Evolutionary conservation across 805 yeast species (phyloP).

Genomic region (Saccharomyces eubayanus): DNA sequence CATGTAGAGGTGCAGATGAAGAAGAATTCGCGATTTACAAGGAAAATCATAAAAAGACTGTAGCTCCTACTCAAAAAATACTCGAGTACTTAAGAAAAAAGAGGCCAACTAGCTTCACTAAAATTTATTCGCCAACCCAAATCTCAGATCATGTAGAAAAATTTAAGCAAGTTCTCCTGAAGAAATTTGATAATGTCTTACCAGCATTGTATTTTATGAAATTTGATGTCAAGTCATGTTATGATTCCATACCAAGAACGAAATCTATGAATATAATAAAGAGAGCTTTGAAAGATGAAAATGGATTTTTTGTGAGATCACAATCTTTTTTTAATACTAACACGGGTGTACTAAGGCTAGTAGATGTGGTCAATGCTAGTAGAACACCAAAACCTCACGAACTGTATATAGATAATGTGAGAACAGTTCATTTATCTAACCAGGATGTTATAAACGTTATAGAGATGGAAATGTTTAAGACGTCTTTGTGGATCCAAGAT

Average conservation of each 20-base stretch:
- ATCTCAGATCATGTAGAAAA: constrained; percentile 33
- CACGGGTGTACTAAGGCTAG: constrained; percentile 7
- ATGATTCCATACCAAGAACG: constrained; percentile 56
- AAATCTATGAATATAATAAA: constrained; percentile 33
- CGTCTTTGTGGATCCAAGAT: constrained; percentile 37
- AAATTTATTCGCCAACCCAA: constrained; percentile 38
- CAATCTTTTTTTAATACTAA: constrained; percentile 16
- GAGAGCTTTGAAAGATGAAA: constrained; percentile 9
- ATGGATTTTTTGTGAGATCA: constrained; percentile 26
- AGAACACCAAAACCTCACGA: constrained; percentile 7
- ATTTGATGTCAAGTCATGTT: constrained; percentile 72
- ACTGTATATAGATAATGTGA: constrained; percentile 28
- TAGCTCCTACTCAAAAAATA: constrained; percentile 39
- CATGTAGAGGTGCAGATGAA: constrained; percentile 34
- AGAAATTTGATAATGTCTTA: constrained; percentile 10
- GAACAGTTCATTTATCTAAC: constrained; percentile 33
- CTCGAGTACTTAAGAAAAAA: constrained; percentile 30
- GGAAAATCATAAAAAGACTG: constrained; percentile 31
- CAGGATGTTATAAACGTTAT: constrained; percentile 40
- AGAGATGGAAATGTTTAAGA: constrained; percentile 44
- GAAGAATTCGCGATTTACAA: constrained; percentile 31
- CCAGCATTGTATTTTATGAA: constrained; percentile 47
- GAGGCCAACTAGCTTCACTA: constrained; percentile 23
- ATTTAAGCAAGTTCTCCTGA: constrained; percentile 31
- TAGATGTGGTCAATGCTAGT: constrained; percentile 17